Evolutionary conservation across 805 yeast genomes (phyloP).

Genomic region (Hanseniaspora hatyaiensis): DNA sequence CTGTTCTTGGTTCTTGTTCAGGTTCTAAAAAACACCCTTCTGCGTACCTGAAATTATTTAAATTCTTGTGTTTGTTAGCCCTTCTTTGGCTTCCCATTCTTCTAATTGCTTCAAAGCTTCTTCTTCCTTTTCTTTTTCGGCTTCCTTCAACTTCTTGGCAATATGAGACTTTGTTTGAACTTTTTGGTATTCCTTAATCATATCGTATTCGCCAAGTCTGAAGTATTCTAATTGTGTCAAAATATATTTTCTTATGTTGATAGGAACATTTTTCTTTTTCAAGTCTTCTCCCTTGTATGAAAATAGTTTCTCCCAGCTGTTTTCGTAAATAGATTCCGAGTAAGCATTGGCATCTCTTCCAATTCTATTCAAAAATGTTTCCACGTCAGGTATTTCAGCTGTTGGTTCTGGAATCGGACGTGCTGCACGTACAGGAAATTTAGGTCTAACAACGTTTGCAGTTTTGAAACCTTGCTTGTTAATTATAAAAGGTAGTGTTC

Average conservation of each 20-base stretch:
- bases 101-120: slow-evolving; percentile 25
- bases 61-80: too few species aligned
- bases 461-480: slow-evolving; percentile 6
- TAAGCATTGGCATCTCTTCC: slow-evolving; percentile 68
- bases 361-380: slow-evolving; percentile 59
- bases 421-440: slow-evolving; percentile 9
- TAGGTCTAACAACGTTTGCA: neutral
- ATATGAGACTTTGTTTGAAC: slow-evolving; percentile 39
- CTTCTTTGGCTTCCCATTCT: slow-evolving; percentile 21
- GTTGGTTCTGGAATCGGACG: slow-evolving; percentile 40
- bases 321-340: slow-evolving; percentile 52
- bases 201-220: slow-evolving; percentile 38
- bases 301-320: slow-evolving; percentile 59
- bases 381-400: slow-evolving; percentile 50
- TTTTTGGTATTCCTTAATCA: slow-evolving; percentile 42
- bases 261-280: slow-evolving; percentile 69
- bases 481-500: too few species aligned
- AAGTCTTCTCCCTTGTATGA: slow-evolving; percentile 41
- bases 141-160: slow-evolving; percentile 48
- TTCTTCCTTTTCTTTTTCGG: slow-evolving; percentile 33
- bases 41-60: too few species aligned
- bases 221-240: slow-evolving; percentile 60
- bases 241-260: slow-evolving; percentile 59
- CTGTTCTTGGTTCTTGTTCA: too few species aligned
- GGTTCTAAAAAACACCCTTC: too few species aligned